phyloP scores from a whole-genome alignment of 1,284 basidiomycete genomes.

The Sporisorium scitamineum region DNA sequence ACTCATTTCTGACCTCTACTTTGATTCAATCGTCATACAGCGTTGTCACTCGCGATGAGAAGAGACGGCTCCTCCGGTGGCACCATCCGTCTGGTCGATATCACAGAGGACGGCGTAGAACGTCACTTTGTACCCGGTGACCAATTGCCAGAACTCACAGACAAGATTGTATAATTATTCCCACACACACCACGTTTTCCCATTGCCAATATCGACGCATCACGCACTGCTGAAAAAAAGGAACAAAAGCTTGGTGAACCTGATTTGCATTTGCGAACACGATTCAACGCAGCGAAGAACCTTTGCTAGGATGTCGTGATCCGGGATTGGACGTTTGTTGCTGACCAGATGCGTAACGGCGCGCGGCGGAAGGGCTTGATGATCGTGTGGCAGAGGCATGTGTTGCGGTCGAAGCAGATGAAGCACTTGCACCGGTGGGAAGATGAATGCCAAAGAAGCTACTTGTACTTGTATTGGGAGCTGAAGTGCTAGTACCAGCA shows the following conservation, averaged over 20 bases:
- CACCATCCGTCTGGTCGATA: slow-evolving; percentile 95
- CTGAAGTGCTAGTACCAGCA: background rate
- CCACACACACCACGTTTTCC: background rate
- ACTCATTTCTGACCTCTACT: background rate
- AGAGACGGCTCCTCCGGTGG: slow-evolving; percentile 98
- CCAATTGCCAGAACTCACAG: slow-evolving; percentile 57
- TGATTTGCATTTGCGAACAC: background rate
- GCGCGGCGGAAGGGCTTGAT: slow-evolving; percentile 26
- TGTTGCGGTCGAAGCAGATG: slow-evolving; percentile 3
- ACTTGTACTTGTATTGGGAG: slow-evolving; percentile 19
- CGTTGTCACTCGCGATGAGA: slow-evolving; percentile 93
- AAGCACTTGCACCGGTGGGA: slow-evolving; percentile 9
- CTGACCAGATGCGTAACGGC: slow-evolving; percentile 18
- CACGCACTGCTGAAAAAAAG: no score
- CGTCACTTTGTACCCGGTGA: slow-evolving; percentile 92
- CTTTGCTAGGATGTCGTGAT: slow-evolving; percentile 38
- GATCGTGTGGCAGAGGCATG: slow-evolving; percentile 7
- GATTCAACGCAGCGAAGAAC: slow-evolving; percentile 32
- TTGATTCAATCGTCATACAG: slow-evolving; percentile 68
- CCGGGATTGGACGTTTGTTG: slow-evolving; percentile 25
- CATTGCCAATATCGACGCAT: background rate
- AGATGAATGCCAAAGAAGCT: slow-evolving; percentile 54
- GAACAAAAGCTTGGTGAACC: no score
- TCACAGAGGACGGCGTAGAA: slow-evolving; percentile 91
- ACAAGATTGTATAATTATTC: slow-evolving; percentile 54